Evolutionary conservation across 2,329 filamentous ascomycete species (phyloP).

Genomic region (Clonostachys chloroleuca): DNA sequence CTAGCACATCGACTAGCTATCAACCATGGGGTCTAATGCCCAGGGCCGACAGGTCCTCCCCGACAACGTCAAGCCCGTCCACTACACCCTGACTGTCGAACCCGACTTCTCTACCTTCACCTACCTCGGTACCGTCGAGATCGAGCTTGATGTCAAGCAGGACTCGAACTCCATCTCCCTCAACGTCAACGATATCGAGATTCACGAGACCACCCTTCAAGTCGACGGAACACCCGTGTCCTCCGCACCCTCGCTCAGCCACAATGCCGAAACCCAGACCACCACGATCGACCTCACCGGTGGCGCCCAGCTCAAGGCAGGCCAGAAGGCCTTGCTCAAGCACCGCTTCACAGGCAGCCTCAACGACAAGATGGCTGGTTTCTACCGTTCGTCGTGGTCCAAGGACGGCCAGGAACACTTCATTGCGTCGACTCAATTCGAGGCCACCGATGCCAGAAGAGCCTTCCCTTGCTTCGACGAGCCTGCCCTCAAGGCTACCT

Average conservation of each 20-base stretch:
- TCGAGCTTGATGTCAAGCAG: conserved; percentile 69
- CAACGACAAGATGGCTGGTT: conserved; percentile 89
- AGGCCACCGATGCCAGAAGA: conserved; percentile 88
- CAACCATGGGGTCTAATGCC: too few species aligned
- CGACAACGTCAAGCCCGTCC: conserved; percentile 67
- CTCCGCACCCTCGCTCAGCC: conserved; percentile 65
- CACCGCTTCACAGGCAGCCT: conserved; percentile 77
- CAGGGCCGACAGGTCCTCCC: conserved; percentile 58
- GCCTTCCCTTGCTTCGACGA: conserved; percentile 99
- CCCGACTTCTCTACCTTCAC: conserved; percentile 71
- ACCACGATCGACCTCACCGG: conserved; percentile 66
- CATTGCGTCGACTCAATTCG: conserved; percentile 96
- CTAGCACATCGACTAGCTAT: too few species aligned
- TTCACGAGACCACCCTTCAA: conserved; percentile 60
- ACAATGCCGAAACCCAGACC: conserved; percentile 81
- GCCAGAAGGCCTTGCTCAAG: conserved; percentile 60
- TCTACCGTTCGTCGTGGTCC: conserved; percentile 86
- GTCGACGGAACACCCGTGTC: conserved; percentile 51
- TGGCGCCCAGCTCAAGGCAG: conserved; percentile 61
- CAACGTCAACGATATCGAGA: conserved; percentile 80
- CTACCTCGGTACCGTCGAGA: conserved; percentile 80
- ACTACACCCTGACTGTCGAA: conserved; percentile 84
- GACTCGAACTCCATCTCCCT: conserved; percentile 73
- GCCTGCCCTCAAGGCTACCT: conserved; percentile 93
- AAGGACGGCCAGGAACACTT: conserved; percentile 63